Percentiles rank a stretch among this genome's conserved stretches.
phyloP scores from a whole-genome alignment of 441 rosid species.

The Gossypium aridum region DNA sequence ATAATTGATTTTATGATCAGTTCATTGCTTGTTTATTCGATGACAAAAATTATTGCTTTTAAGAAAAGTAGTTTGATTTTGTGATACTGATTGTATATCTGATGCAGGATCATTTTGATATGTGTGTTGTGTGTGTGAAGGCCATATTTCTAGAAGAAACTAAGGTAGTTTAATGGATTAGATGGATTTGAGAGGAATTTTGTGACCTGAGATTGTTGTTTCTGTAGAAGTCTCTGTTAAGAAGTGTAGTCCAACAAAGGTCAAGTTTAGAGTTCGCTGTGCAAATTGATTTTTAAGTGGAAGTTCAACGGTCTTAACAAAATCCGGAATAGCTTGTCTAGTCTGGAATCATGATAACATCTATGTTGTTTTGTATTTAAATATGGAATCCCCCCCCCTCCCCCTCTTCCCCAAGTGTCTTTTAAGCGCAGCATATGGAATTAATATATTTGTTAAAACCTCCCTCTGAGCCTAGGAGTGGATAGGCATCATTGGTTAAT shows the following conservation, averaged over 20 bases:
- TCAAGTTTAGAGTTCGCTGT: not conserved
- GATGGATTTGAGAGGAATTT: not conserved
- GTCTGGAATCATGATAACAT: not conserved
- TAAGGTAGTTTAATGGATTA: not conserved
- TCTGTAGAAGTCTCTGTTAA: not conserved
- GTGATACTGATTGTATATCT: not conserved
- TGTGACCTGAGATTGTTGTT: too few relatives aligned
- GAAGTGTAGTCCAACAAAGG: not conserved
- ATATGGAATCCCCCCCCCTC: not conserved
- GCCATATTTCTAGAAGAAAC: not conserved
- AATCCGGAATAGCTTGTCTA: not conserved
- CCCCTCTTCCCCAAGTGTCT: not conserved
- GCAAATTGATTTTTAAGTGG: not conserved
- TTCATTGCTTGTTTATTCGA: not conserved
- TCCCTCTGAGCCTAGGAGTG: not conserved
- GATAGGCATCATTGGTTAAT: slow-evolving; percentile 8
- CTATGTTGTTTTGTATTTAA: not conserved
- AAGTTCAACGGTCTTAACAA: not conserved
- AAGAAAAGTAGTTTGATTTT: not conserved
- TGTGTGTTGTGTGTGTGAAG: not conserved
- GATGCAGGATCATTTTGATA: not conserved
- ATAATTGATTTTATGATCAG: not conserved
- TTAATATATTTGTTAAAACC: not conserved
- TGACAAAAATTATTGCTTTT: not conserved
- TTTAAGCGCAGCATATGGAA: not conserved